Conservation (phyloP, 2,329 filamentous ascomycete species). For the Beauveria asiatica region DNA sequence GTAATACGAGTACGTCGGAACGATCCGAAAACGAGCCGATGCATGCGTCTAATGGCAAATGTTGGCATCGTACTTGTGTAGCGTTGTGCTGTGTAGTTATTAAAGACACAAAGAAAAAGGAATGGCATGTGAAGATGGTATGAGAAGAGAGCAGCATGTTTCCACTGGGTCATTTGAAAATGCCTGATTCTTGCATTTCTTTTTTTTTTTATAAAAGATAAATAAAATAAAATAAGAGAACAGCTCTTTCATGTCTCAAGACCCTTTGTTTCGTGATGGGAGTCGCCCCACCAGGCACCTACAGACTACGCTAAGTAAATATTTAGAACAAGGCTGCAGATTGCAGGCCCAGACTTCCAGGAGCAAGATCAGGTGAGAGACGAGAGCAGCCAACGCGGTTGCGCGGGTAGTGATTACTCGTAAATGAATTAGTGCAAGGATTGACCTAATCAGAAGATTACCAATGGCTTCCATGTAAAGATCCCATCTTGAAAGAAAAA, state of each 20-base stretch:
- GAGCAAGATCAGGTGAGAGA: not conserved
- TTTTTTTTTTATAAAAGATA: not conserved
- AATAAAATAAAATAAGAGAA: too few species aligned
- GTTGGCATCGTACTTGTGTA: too few species aligned
- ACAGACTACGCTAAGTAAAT: not conserved
- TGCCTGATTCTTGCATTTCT: not conserved
- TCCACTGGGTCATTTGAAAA: not conserved
- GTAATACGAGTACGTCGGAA: slow-evolving; percentile 8
- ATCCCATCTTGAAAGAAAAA: not conserved
- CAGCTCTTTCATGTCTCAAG: not conserved
- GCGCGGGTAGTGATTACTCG: too few species aligned
- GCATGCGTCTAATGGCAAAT: too few species aligned
- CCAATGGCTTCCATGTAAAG: not conserved
- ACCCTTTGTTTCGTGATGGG: not conserved
- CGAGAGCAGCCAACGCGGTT: not conserved
- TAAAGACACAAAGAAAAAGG: not conserved
- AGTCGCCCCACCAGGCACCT: not conserved
- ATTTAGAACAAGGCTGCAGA: slow-evolving; percentile 5
- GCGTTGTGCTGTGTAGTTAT: too few species aligned
- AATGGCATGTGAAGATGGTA: slow-evolving; percentile 8
- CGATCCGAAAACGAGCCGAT: slow-evolving; percentile 3
- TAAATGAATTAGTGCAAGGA: too few species aligned
- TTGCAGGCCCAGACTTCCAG: not conserved
- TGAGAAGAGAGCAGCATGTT: slow-evolving; percentile 7
- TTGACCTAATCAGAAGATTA: too few species aligned